Percentiles rank a stretch among this genome's conserved stretches.
Evolutionary conservation across 2,329 filamentous ascomycete genomes (phyloP).

Genomic region (Phialophora chinensis): DNA sequence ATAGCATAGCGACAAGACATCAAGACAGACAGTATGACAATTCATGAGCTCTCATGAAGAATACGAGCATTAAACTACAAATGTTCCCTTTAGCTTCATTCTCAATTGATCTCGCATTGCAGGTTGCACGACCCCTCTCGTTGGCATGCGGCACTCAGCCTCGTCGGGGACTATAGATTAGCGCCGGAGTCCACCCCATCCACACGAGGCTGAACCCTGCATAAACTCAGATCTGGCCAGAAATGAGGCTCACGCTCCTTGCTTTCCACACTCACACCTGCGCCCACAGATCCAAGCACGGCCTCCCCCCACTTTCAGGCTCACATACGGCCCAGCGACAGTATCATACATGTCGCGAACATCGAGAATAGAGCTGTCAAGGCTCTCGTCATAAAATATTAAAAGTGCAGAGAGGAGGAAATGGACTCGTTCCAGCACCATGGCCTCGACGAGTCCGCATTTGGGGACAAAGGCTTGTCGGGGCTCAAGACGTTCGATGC

Average conservation of each 20-base stretch:
- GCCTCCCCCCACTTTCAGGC: not conserved
- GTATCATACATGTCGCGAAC: constrained; percentile 25
- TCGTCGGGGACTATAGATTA: constrained; percentile 6
- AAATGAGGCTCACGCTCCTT: constrained; percentile 6
- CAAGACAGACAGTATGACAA: constrained; percentile 10
- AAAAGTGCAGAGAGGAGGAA: constrained; percentile 3
- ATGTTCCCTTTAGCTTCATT: not conserved
- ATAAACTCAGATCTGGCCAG: constrained; percentile 34
- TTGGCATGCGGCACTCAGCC: not conserved
- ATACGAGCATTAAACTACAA: constrained; percentile 4
- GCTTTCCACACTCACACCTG: constrained; percentile 7
- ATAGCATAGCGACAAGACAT: constrained; percentile 18
- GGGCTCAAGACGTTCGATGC: constrained; percentile 88
- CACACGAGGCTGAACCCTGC: constrained; percentile 29
- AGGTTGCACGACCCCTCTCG: not conserved
- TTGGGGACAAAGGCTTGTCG: constrained; percentile 70
- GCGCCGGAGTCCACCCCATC: constrained; percentile 1
- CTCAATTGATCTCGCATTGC: not conserved
- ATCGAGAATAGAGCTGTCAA: constrained; percentile 26
- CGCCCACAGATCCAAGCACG: not conserved
- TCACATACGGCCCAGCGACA: not conserved
- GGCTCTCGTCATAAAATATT: constrained; percentile 15
- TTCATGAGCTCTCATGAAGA: constrained; percentile 23
- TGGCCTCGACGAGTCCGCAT: constrained; percentile 76
- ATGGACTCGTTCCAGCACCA: constrained; percentile 53